A percentile compares a stretch with the other conserved stretches of the same genome.
Conservation (phyloP, 331 rosid species). For the Phaseolus coccineus region DNA sequence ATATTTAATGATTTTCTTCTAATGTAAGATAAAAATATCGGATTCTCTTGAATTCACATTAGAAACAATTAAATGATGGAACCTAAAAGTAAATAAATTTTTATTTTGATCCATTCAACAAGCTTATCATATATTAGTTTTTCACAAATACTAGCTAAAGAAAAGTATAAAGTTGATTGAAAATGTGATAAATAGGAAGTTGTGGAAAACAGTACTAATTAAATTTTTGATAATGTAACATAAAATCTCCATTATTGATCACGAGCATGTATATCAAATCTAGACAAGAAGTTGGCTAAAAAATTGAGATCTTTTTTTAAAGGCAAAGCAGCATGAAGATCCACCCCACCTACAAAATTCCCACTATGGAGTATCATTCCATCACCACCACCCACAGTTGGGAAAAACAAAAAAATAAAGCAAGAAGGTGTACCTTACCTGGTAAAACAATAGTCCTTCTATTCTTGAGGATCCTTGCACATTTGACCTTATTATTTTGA, state of each 20-base stretch:
- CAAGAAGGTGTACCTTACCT: background rate
- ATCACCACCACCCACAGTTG: constrained; percentile 39
- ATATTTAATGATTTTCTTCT: too few relatives aligned
- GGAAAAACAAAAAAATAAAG: constrained; percentile 28
- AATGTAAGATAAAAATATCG: too few relatives aligned
- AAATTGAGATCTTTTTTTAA: constrained; percentile 17
- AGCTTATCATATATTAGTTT: background rate
- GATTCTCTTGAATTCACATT: too few relatives aligned
- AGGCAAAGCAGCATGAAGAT: constrained; percentile 37
- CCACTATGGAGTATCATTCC: constrained; percentile 39
- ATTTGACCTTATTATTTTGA: constrained; percentile 33
- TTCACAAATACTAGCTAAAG: background rate
- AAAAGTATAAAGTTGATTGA: background rate
- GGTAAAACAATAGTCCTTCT: constrained; percentile 27
- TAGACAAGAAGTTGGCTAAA: background rate
- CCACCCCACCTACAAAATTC: constrained; percentile 39
- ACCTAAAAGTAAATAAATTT: background rate
- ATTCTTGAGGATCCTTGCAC: constrained; percentile 16
- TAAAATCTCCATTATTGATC: constrained; percentile 2
- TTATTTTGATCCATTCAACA: background rate
- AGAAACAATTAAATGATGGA: background rate
- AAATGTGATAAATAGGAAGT: background rate
- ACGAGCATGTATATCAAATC: constrained; percentile 6
- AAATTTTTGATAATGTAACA: background rate
- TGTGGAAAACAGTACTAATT: background rate